Percentiles rank a stretch among this genome's conserved stretches.
These are phyloP conservation scores for Fusarium foetens DNA, from an alignment of 2,329 filamentous ascomycete genomes.

Conservation along the genomic window DNA sequence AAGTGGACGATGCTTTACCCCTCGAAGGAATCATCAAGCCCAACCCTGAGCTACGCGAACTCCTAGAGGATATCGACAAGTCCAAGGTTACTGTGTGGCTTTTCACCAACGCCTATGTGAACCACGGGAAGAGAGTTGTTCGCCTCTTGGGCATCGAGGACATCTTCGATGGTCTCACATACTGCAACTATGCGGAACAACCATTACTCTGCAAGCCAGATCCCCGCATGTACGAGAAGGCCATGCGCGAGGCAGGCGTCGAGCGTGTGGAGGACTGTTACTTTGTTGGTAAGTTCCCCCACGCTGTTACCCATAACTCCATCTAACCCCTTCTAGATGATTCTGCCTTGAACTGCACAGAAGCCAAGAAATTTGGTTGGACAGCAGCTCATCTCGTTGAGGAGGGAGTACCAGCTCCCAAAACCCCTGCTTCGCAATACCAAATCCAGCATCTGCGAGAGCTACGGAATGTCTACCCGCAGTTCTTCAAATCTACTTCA, in stretches of 20 bases:
- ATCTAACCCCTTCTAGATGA: conserved; percentile 70
- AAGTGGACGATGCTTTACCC: conserved; percentile 94
- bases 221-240: conserved; percentile 84
- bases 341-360: conserved; percentile 82
- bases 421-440: conserved; percentile 73
- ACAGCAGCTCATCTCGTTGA: conserved; percentile 87
- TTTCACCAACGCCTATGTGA: conserved; percentile 95
- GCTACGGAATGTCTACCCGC: conserved; percentile 78
- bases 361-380: conserved; percentile 85
- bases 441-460: conserved; percentile 82
- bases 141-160: conserved; percentile 84
- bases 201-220: conserved; percentile 90
- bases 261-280: conserved; percentile 78
- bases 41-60: conserved; percentile 75
- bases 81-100: conserved; percentile 91
- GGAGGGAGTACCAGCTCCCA: conserved; percentile 72
- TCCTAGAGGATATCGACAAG: conserved; percentile 85
- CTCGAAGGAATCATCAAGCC: conserved; percentile 86
- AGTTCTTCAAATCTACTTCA: conserved; percentile 77
- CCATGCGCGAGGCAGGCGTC: conserved; percentile 84
- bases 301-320: background rate
- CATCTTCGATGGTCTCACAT: conserved; percentile 94
- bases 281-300: conserved; percentile 79
- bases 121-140: conserved; percentile 84
- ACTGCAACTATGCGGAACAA: conserved; percentile 82